A percentile compares a stretch with the other conserved stretches of the same genome.
Evolutionary conservation across 805 yeast genomes (phyloP).

Genomic region (Diddensiella caesifluorescens): DNA sequence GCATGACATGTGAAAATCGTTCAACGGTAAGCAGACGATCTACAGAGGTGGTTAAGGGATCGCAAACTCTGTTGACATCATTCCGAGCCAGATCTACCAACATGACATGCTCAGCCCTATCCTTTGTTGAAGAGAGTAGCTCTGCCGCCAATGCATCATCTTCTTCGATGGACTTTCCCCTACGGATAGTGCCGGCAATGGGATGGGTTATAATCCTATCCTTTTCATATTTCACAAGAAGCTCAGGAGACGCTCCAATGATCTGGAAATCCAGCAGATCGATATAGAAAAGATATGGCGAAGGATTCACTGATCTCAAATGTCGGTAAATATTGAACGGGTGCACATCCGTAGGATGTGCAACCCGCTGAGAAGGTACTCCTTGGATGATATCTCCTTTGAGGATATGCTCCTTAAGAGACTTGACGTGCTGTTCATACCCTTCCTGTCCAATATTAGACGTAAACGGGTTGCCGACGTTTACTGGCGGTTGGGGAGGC

Average conservation of each 20-base stretch:
- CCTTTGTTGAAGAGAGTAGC: constrained; percentile 73
- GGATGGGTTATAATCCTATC: constrained; percentile 89
- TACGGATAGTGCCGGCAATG: constrained; percentile 90
- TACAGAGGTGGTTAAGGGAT: constrained; percentile 75
- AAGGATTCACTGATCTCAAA: constrained; percentile 91
- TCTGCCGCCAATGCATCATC: constrained; percentile 78
- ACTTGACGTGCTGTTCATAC: constrained; percentile 74
- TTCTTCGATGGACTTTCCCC: constrained; percentile 89
- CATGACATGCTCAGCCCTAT: constrained; percentile 98
- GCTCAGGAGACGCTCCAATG: constrained; percentile 97
- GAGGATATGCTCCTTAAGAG: constrained; percentile 72
- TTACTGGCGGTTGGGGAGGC: constrained; percentile 74
- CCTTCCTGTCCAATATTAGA: constrained; percentile 94
- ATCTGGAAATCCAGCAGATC: constrained; percentile 89
- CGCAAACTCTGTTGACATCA: constrained; percentile 92
- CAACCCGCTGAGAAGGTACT: constrained; percentile 95
- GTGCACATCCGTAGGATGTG: constrained; percentile 90
- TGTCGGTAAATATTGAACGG: constrained; percentile 96
- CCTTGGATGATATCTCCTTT: constrained; percentile 96
- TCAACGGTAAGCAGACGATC: constrained; percentile 87
- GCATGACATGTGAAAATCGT: constrained; percentile 95
- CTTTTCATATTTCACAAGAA: constrained; percentile 78
- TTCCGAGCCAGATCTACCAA: constrained; percentile 96
- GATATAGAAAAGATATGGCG: constrained; percentile 92
- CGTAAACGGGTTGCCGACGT: constrained; percentile 59